A percentile compares a stretch with the other conserved stretches of the same genome.
Evolutionary conservation across 352 stramenopile genomes (phyloP).

Genomic region (Pythium folliculosum): DNA sequence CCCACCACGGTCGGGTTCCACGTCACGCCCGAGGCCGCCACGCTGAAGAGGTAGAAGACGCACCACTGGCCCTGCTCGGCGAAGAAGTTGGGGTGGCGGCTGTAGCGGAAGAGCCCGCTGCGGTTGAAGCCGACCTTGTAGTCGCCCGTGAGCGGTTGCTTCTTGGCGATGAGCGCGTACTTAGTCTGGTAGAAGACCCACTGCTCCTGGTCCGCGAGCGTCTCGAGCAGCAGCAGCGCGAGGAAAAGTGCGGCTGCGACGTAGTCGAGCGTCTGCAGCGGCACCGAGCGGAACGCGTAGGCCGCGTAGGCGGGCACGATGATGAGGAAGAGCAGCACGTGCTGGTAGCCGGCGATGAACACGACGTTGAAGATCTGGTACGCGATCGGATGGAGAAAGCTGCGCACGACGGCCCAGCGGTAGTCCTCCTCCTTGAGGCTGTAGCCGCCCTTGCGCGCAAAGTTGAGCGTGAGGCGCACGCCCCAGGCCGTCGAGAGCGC

Average conservation of each 20-base stretch:
- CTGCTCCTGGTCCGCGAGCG: constrained; percentile 91
- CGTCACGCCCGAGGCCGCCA: constrained; percentile 47
- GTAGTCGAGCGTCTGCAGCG: constrained; percentile 69
- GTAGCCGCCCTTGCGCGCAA: constrained; percentile 91
- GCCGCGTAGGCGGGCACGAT: constrained; percentile 69
- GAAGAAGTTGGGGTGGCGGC: constrained; percentile 94
- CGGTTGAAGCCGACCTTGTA: constrained; percentile 80
- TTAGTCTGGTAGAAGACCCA: constrained; percentile 91
- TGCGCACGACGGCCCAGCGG: constrained; percentile 84
- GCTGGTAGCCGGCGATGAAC: constrained; percentile 92
- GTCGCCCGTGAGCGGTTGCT: constrained; percentile 62
- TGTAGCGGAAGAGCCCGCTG: constrained; percentile 90
- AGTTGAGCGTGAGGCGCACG: constrained; percentile 90
- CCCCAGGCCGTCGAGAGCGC: constrained; percentile 87
- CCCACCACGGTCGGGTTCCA: constrained; percentile 83
- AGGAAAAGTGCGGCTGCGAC: constrained; percentile 72
- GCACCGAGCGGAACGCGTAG: constrained; percentile 42
- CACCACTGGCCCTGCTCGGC: constrained; percentile 91
- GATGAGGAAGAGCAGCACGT: constrained; percentile 86
- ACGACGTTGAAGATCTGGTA: constrained; percentile 91
- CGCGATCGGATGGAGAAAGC: constrained; percentile 77
- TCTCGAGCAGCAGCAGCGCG: constrained; percentile 75
- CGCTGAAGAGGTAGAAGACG: constrained; percentile 89
- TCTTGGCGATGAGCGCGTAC: constrained; percentile 55
- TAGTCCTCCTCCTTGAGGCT: constrained; percentile 91